Base-by-base conservation (phyloP, 140 eudicot species). In the Ambrosia hybrid region DNA sequence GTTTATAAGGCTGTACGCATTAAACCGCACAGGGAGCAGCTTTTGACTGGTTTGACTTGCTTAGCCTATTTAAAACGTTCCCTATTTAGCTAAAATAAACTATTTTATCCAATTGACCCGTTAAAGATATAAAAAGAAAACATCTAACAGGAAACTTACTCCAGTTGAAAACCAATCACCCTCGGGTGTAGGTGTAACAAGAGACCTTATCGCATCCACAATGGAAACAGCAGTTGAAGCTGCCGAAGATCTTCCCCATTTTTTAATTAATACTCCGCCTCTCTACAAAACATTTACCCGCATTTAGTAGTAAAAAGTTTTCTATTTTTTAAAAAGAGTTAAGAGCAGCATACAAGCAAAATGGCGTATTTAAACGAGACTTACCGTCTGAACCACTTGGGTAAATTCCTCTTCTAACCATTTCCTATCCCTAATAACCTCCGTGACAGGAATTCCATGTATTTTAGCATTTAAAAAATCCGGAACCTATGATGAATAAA, bases 191-290 rank as follows among this genome's bases (percentile, higher is more conserved):
- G 99, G 97, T 58, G 89, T 94, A 56, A 88, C 88, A 68, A 94
- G 96, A 51, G 99, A 91, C 75, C 86, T 84, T 49, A 94, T 94
- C 30, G 90, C 99, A 85, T 94, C 99, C 51, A 85, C 96, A 70
- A 94, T 88, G n/a, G 99, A 94, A 67, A 94, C 99, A 15, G 99
- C 88, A 74, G 99, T 94, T 43, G 99, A 94, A 64, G 99, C 99
- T 39, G 99, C 99, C 10, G 99, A 94, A 48, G 99, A 94, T 77
- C 99, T 84, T 81, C 99, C 97, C 99, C 99, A 94, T 78, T 94
- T 94, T 79, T 94, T 74, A 37, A 94, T 94, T 43, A 94, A 82
- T 43, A 65, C 90, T 0, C 99, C 99, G 8, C 99, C 99, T 88
- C 99, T 91, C 99, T 94, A 81, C 30, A 80, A 75, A 76, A 59